These are phyloP conservation scores for Passiflora organensis DNA, from an alignment of 345 rosid genomes.

Conservation along the genomic window DNA sequence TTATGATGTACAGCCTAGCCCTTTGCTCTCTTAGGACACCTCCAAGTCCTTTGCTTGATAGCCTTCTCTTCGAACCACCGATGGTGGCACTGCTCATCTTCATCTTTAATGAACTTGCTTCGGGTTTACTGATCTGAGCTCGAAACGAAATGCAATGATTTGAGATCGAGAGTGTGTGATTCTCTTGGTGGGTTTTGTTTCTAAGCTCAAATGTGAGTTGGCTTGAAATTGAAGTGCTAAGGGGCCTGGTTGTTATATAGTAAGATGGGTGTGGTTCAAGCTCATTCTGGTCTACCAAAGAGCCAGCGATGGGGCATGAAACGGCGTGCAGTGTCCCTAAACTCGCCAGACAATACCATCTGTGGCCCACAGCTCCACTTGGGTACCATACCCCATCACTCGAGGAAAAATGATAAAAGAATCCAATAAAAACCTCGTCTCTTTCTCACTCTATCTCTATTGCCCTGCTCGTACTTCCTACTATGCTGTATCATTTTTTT, in stretches of 20 bases:
- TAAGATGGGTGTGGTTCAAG: constrained; percentile 27
- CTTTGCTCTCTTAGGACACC: constrained; percentile 72
- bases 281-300: constrained; percentile 49
- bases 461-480: constrained; percentile 24
- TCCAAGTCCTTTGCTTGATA: constrained; percentile 63
- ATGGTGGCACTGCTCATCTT: constrained; percentile 43
- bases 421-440: not conserved
- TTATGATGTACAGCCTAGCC: constrained; percentile 74
- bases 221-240: constrained; percentile 17
- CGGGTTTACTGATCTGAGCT: no score
- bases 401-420: constrained; percentile 6
- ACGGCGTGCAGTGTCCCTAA: constrained; percentile 60
- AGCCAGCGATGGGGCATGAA: constrained; percentile 61
- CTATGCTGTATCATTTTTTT: constrained; percentile 13
- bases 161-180: not conserved
- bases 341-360: constrained; percentile 42
- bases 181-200: not conserved
- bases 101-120: constrained; percentile 38
- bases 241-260: constrained; percentile 33
- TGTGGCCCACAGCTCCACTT: constrained; percentile 32
- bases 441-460: constrained; percentile 11
- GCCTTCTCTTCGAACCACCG: constrained; percentile 63
- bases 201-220: not conserved
- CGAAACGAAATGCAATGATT: no score
- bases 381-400: constrained; percentile 27